Base-by-base conservation (phyloP, 768 basidiomycete genomes). In the Tephrocybe sp. region DNA sequence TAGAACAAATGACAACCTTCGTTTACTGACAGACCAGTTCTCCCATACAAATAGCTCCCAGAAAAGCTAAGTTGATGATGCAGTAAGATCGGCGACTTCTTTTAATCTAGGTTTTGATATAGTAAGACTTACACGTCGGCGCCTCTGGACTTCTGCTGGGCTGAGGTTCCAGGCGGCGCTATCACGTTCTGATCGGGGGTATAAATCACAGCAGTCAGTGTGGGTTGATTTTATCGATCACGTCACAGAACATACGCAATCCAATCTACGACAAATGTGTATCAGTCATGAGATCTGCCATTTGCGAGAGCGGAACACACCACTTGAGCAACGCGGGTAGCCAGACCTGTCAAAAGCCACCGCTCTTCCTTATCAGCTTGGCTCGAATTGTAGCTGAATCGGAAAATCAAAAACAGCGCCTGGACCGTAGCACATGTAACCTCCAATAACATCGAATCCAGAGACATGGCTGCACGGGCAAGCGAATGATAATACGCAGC, bases 31-130 rank as follows among this genome's bases (percentile, higher is more conserved):
- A 47, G 71, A 68, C 75, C 78, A 81, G 7, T 70, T 64, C 58
- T 81, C 78, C 66, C 72, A 77, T 14, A 70, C 67, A 56, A 70
- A 77, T 8, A 80, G 61, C 49, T 81, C 79, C 80, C 80, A 82
- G 60, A 80, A 82, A 34, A 80, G 58, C 69, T 71, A 49, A 23
- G 22, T 20, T 19, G 23, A 39, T 34, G n/a, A n/a, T n/a, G n/a
- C 33, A 36, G 16, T 57, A 10, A 51, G 34, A 49, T 39, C 47
- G 33, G 11, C 12, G n/a, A 13, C 17, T 10, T 16, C 17, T 1
- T 16, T 38, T 11, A 33, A 43, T n/a, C n/a, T n/a, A 33, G 11
- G 20, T 26, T 11, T 36, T 34, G 51, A 47, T 30, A 26, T 31
- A n/a, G 8, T 6, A n/a, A 26, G 32, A 52, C 55, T 34, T 16